Evolutionary conservation across 129 eudicot genomes (phyloP), one percentile per base, ranked within the genome.

Genomic region (Lactuca sativa): DNA sequence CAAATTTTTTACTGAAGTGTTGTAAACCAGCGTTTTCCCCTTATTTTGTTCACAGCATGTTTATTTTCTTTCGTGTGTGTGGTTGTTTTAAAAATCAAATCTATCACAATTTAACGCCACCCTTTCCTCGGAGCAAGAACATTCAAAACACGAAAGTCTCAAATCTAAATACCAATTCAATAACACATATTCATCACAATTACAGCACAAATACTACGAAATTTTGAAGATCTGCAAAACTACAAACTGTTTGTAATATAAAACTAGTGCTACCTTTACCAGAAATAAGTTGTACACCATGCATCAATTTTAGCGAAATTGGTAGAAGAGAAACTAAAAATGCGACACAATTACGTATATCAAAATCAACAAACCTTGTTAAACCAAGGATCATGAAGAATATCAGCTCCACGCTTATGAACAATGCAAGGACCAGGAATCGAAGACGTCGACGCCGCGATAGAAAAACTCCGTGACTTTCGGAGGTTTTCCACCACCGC

Each of bases 301-400:
- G 5, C 31, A 71, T 52, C 66, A 21, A 58, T 12, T 38, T 47
- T 38, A 56, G 18, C 56, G 1, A 69, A 47, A 15, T 60, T 60
- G 52, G 61, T 61, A 38, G n/a, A n/a, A 51, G 43, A 59, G 18
- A 38, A 7, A 38, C 12, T 15, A 58, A 41, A 7, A 31, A 6
- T 21, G 5, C 4, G 56, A 62, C 55, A 69, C 37, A 64, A 10
- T 31, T 44, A 56, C 59, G 78, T 54, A 41, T 1, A 51, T n/a
- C 3, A 33, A 18, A 59, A 76, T 41, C 51, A 59, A 47, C 56
- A 7, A 59, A 95, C 99, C 99, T 95, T 90, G 38, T 95, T 95
- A 72, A 90, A 95, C 99, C 99, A 95, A 0, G 99, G 99, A 85
- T 95, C 99, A 62, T 95, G 99, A 60, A 95, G 99, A 69, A 95